These are phyloP conservation scores for Mucor plumbeus DNA, from an alignment of 371 early-diverging fungal species.

Conservation along the genomic window DNA sequence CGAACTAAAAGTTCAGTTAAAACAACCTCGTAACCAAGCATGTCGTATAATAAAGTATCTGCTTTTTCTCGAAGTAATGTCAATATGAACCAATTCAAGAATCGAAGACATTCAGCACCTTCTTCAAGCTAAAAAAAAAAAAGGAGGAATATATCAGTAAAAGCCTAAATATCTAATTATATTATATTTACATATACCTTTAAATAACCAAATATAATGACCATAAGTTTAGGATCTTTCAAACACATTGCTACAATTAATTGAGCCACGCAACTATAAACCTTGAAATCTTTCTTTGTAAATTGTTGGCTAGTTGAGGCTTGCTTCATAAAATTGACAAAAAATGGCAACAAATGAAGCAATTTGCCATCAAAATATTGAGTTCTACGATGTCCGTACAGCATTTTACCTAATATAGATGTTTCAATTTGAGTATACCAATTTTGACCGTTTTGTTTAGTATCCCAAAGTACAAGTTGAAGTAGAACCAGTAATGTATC, in stretches of 20 bases:
- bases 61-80: constrained; percentile 33
- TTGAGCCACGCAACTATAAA: constrained; percentile 41
- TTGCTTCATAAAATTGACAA: constrained; percentile 41
- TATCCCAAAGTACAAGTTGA: constrained; percentile 54
- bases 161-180: too few species aligned
- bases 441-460: constrained; percentile 27
- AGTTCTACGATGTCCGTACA: constrained; percentile 16
- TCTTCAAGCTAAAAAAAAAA: constrained; percentile 44
- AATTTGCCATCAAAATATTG: constrained; percentile 45
- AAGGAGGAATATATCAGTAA: neutral
- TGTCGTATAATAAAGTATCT: constrained; percentile 24
- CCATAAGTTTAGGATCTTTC: constrained; percentile 34
- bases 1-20: constrained; percentile 48
- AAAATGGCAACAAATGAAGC: constrained; percentile 32
- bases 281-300: constrained; percentile 57
- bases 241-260: constrained; percentile 43
- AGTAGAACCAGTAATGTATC: constrained; percentile 50
- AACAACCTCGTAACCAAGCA: constrained; percentile 43
- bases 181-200: constrained; percentile 32
- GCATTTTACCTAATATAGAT: constrained; percentile 23
- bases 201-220: constrained; percentile 38
- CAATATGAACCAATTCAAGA: constrained; percentile 56
- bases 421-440: constrained; percentile 50
- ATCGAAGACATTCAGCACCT: constrained; percentile 46
- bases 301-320: constrained; percentile 45